phyloP scores from a whole-genome alignment of 371 early-diverging fungal species.

The Mortierella sp. region DNA sequence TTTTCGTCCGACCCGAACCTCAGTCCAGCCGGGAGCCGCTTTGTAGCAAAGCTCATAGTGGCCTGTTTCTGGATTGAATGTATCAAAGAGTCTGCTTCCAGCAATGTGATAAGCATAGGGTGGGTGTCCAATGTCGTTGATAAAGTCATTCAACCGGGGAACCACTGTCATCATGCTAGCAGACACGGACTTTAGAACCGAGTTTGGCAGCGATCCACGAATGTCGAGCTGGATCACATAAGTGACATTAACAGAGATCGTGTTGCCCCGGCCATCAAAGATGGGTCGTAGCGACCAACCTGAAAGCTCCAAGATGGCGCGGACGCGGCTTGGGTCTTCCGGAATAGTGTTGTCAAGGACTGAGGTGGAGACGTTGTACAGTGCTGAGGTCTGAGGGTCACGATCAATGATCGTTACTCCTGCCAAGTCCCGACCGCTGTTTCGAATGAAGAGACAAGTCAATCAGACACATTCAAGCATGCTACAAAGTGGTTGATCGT shows the following conservation, averaged over 20 bases:
- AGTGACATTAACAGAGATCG: conserved; percentile 58
- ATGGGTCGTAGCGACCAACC: conserved; percentile 70
- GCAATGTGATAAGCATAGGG: conserved; percentile 40
- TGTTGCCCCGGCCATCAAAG: conserved; percentile 56
- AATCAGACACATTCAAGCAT: too few relatives aligned
- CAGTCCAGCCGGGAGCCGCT: conserved; percentile 45
- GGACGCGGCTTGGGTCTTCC: conserved; percentile 58
- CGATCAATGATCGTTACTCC: conserved; percentile 66
- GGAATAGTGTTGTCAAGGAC: conserved; percentile 65
- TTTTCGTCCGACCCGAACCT: conserved; percentile 40
- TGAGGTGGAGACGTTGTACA: conserved; percentile 68
- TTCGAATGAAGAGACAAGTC: too few relatives aligned
- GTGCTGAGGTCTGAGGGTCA: conserved; percentile 62
- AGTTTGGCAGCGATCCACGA: conserved; percentile 44
- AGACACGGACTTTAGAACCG: conserved; percentile 32
- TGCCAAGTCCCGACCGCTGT: conserved; percentile 60
- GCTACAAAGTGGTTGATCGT: too few relatives aligned
- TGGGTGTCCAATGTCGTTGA: conserved; percentile 40
- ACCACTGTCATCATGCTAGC: conserved; percentile 44
- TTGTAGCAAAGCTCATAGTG: conserved; percentile 44
- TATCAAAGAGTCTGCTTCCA: conserved; percentile 42
- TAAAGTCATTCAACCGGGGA: conserved; percentile 38
- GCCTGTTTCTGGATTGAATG: conserved; percentile 45
- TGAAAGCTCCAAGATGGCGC: conserved; percentile 62
- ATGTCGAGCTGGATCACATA: conserved; percentile 69